Conservation (phyloP, 1,139 yeast species). For the Geotrichum histeridarum region DNA sequence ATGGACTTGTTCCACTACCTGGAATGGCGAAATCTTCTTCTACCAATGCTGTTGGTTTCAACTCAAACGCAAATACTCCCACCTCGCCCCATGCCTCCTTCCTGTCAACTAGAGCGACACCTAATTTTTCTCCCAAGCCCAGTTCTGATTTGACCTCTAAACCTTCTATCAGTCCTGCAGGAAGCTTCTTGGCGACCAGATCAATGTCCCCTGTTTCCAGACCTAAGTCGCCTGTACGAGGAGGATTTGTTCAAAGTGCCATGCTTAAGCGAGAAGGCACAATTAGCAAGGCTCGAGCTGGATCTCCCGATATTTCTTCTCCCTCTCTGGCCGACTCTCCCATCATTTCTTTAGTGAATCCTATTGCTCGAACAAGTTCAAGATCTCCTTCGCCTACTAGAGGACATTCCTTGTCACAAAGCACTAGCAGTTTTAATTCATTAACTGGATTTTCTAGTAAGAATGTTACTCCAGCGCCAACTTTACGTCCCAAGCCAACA, state of each 20-base stretch:
- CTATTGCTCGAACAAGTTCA: constrained; percentile 17
- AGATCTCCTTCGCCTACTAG: constrained; percentile 18
- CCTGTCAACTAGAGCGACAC: constrained; percentile 12
- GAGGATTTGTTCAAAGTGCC: constrained; percentile 34
- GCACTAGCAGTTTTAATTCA: constrained; percentile 7
- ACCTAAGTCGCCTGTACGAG: constrained; percentile 27
- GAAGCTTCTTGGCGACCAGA: constrained; percentile 19
- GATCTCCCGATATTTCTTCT: constrained; percentile 10
- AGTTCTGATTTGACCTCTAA: constrained; percentile 15
- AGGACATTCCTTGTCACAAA: constrained; percentile 12
- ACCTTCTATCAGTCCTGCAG: constrained; percentile 14
- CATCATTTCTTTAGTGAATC: constrained; percentile 15
- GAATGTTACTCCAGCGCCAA: neutral
- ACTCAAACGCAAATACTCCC: constrained; percentile 18
- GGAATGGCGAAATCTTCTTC: constrained; percentile 13
- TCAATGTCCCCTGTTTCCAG: constrained; percentile 16
- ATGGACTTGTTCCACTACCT: constrained; percentile 19
- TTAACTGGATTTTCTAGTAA: neutral
- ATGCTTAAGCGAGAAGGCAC: constrained; percentile 30
- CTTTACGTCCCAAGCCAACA: too few relatives aligned
- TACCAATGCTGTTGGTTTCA: constrained; percentile 13
- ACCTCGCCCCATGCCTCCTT: constrained; percentile 15
- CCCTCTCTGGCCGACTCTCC: constrained; percentile 8
- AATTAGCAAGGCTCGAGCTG: constrained; percentile 17
- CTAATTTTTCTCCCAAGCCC: constrained; percentile 11